Evolutionary conservation across 371 early-diverging fungal genomes (phyloP).

Genomic region (Saksenaea vasiformis): DNA sequence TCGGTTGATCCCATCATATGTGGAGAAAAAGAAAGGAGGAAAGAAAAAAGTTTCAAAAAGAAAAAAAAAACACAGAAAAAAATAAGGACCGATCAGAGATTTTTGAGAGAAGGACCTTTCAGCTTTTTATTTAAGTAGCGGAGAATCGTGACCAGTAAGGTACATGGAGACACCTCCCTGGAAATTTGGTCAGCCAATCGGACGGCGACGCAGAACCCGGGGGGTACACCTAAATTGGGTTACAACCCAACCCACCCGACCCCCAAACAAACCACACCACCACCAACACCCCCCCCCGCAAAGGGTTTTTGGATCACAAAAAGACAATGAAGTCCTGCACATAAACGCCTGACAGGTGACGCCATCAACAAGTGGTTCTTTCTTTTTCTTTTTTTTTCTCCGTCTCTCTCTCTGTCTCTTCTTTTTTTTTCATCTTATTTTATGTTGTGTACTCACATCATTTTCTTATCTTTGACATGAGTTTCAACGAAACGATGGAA

Average conservation of each 20-base stretch:
- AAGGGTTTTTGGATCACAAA: too few relatives aligned
- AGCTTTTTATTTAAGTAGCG: neutral
- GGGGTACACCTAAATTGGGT: conserved; percentile 5
- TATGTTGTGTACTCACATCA: neutral
- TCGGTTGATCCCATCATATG: neutral
- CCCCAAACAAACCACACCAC: too few relatives aligned
- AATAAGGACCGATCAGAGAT: conserved; percentile 1
- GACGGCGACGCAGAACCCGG: conserved; percentile 26
- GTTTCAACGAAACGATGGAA: neutral
- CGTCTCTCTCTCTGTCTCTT: neutral
- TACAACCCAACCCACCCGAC: too few relatives aligned
- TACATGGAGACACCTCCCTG: conserved; percentile 4
- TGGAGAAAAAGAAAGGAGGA: neutral
- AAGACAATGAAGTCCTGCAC: too few relatives aligned
- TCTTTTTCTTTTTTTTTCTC: neutral
- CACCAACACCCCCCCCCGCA: too few relatives aligned
- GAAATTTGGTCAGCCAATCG: conserved; percentile 22
- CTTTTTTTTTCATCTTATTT: neutral
- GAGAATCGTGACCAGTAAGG: conserved; percentile 5
- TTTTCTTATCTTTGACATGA: neutral
- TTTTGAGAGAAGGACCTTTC: too few relatives aligned
- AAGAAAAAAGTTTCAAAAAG: neutral
- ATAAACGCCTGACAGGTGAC: too few relatives aligned
- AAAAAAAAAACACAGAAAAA: neutral
- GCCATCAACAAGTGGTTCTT: too few relatives aligned